Evolutionary conservation across 2,329 filamentous ascomycete genomes (phyloP), one percentile per base, ranked within the genome.

Genomic region (Passalora sequoiae): DNA sequence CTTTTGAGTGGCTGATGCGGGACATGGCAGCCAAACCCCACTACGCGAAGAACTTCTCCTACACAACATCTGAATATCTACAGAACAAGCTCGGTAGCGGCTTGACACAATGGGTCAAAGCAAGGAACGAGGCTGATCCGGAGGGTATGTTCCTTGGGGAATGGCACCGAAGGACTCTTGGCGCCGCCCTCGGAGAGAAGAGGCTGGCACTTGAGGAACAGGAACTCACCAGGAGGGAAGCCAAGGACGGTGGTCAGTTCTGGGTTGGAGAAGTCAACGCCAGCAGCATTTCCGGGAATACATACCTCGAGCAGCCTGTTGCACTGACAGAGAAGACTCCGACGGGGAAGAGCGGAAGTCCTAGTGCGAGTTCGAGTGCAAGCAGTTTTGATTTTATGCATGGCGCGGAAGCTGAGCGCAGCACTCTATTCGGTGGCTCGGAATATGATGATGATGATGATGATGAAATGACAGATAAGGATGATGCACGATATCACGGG

Each of bases 1-100:
- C 84, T 1, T 94, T 95, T 53, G 89, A 95, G 66, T 91, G 83
- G 74, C 72, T 95, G 33, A 94, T 94, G 89, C 81, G 80, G 46
- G 85, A 94, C 32, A 71, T 94, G 55, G 86, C 84, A 40, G 89
- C 84, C 6, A 78, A 78, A 33, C 89, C 89, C 13, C 89, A 95
- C 66, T 95, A 89, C 86, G 89, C 89, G 6, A 95, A 95, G 75
- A 94, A 95, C 64, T 95, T 94, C 65, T 70, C 73, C 35, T 74
- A 75, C 6, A 73, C 76, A 3, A 68, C 72, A 4, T 74, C 76
- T 8, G 58, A 69, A 0, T 79, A 86, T 21, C 74, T 94, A 31
- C 74, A 78, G 46, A 63, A 65, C 1, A 79, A 86, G 64, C 94
- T 92, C 61, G 83, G 83, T 29, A 64, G 73, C n/a, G 70, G 82